phyloP scores from a whole-genome alignment of 139 green algal genomes.

The Asterochloris erici region DNA sequence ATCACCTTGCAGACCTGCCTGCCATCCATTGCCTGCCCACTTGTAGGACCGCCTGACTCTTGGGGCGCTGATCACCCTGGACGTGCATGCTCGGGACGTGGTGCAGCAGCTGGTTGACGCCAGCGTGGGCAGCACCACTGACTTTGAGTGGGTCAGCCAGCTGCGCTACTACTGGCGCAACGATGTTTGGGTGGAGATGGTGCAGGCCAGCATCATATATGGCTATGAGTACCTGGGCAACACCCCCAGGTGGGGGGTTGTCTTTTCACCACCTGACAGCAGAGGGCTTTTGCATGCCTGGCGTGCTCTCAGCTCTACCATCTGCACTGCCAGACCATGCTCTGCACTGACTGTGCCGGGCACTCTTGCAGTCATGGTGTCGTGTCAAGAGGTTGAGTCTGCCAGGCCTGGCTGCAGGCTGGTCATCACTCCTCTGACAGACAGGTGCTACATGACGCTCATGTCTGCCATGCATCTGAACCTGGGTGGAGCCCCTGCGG shows the following conservation, averaged over 20 bases:
- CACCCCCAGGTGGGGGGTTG: slow-evolving; percentile 68
- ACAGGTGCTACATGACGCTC: slow-evolving; percentile 71
- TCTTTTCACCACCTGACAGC: slow-evolving; percentile 11
- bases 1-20: too few relatives aligned
- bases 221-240: slow-evolving; percentile 85
- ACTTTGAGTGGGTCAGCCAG: slow-evolving; percentile 80
- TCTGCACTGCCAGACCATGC: slow-evolving; percentile 29
- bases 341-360: not conserved
- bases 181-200: slow-evolving; percentile 71
- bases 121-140: slow-evolving; percentile 38
- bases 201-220: slow-evolving; percentile 63
- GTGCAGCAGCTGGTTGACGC: slow-evolving; percentile 31
- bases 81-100: slow-evolving; percentile 83
- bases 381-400: too few relatives aligned
- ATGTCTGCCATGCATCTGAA: slow-evolving; percentile 82
- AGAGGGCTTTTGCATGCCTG: too few relatives aligned
- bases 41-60: slow-evolving; percentile 61
- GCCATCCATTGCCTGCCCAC: not conserved
- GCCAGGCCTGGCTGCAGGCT: not conserved
- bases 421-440: slow-evolving; percentile 29
- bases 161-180: slow-evolving; percentile 67
- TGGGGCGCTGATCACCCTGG: slow-evolving; percentile 82
- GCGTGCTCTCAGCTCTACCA: too few relatives aligned
- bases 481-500: slow-evolving; percentile 69
- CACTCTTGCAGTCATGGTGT: too few relatives aligned